Conservation (phyloP, 805 yeast genomes). For the Teunomyces pallodes region DNA sequence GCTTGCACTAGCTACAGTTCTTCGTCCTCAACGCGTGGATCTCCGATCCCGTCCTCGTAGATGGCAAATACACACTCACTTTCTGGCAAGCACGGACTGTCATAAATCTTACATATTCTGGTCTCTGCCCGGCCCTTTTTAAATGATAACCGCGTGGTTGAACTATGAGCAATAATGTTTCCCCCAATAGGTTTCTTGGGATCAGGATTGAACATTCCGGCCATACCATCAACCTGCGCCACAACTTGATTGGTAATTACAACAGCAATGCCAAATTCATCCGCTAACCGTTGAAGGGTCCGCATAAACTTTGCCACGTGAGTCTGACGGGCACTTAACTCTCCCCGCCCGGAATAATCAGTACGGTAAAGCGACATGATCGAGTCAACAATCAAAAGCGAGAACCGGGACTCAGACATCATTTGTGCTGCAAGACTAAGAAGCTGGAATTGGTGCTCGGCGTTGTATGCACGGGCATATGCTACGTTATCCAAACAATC, state of each 20-base stretch:
- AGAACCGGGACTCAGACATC: constrained; percentile 94
- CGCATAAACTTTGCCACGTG: constrained; percentile 94
- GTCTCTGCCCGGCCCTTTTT: constrained; percentile 90
- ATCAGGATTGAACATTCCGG: constrained; percentile 81
- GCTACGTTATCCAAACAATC: constrained; percentile 97
- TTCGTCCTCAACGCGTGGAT: constrained; percentile 80
- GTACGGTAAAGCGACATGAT: constrained; percentile 96
- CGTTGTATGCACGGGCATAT: constrained; percentile 94
- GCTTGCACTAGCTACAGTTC: constrained; percentile 8
- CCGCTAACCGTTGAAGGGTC: constrained; percentile 87
- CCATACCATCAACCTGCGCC: constrained; percentile 95
- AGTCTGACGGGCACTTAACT: constrained; percentile 88
- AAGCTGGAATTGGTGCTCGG: constrained; percentile 89
- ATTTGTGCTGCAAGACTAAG: constrained; percentile 87
- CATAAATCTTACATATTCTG: constrained; percentile 91
- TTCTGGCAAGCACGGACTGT: constrained; percentile 95
- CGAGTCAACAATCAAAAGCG: constrained; percentile 90
- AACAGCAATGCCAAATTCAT: constrained; percentile 96
- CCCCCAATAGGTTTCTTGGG: constrained; percentile 99
- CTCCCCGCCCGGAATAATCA: constrained; percentile 94
- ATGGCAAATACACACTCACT: constrained; percentile 93
- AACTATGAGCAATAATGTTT: constrained; percentile 93
- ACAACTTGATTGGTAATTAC: constrained; percentile 92
- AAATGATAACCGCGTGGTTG: constrained; percentile 88
- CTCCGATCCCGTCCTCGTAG: constrained; percentile 95